phyloP scores from a whole-genome alignment of 805 yeast genomes.

The Candida anglica region DNA sequence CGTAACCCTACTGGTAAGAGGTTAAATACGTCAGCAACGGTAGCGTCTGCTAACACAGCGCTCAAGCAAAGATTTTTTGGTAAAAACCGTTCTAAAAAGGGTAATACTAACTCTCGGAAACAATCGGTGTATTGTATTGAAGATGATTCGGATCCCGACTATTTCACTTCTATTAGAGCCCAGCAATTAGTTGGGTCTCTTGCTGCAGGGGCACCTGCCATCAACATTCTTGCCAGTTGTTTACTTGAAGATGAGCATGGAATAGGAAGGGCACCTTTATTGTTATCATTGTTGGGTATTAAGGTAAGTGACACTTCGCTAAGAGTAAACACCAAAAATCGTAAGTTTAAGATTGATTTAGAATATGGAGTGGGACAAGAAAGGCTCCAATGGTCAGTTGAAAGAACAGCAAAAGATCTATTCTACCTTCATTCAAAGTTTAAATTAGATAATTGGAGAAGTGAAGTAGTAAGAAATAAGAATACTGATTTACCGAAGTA shows the following conservation, averaged over 20 bases:
- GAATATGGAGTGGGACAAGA: conserved; percentile 89
- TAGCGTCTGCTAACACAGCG: too few relatives aligned
- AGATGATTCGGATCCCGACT: conserved; percentile 18
- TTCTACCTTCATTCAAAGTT: conserved; percentile 66
- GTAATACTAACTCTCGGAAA: too few relatives aligned
- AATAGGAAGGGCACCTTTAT: conserved; percentile 73
- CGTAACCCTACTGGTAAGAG: too few relatives aligned
- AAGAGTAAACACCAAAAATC: conserved; percentile 33
- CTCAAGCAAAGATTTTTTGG: too few relatives aligned
- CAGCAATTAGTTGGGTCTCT: conserved; percentile 38
- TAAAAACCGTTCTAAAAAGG: too few relatives aligned
- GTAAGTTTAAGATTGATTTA: conserved; percentile 61
- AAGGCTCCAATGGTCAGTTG: conserved; percentile 75
- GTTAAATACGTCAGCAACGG: too few relatives aligned
- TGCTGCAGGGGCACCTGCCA: conserved; percentile 67
- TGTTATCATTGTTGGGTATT: conserved; percentile 69
- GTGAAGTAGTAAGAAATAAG: conserved; percentile 27
- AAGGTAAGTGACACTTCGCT: conserved; percentile 50
- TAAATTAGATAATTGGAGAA: conserved; percentile 42
- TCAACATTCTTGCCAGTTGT: conserved; percentile 68
- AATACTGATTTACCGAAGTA: conserved; percentile 42
- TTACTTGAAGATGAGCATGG: conserved; percentile 76
- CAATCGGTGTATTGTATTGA: conserved; percentile 1
- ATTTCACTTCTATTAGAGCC: conserved; percentile 35
- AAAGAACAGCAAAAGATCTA: conserved; percentile 69